These are phyloP conservation scores for Thamnidium elegans DNA, from an alignment of 192 early-diverging fungal genomes.

Conservation along the genomic window DNA sequence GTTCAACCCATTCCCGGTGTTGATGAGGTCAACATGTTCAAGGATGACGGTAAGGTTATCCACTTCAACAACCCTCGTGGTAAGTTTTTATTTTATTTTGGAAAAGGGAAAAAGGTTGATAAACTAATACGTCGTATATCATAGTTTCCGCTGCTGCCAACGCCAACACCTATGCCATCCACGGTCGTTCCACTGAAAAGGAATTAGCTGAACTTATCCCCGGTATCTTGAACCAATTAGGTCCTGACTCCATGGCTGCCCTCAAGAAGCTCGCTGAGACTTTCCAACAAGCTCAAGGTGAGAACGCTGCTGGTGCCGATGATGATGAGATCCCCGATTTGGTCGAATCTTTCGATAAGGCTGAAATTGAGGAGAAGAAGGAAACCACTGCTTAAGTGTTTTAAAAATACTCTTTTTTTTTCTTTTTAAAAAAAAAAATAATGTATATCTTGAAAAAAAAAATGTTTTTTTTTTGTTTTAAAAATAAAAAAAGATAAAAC, in stretches of 20 bases:
- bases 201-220: constrained; percentile 80
- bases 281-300: constrained; percentile 69
- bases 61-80: constrained; percentile 89
- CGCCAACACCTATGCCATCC: constrained; percentile 95
- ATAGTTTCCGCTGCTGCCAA: constrained; percentile 75
- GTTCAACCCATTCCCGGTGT: constrained; percentile 81
- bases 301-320: constrained; percentile 45
- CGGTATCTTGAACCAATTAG: constrained; percentile 80
- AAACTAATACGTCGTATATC: background rate
- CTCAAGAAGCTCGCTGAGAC: constrained; percentile 86
- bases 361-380: constrained; percentile 46
- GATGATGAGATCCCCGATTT: constrained; percentile 97
- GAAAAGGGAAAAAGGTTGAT: background rate
- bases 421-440: too few relatives aligned
- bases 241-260: constrained; percentile 84
- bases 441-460: too few relatives aligned
- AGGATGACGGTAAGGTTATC: constrained; percentile 86
- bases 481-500: too few relatives aligned
- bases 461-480: too few relatives aligned
- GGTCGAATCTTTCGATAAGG: constrained; percentile 69
- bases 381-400: constrained; percentile 21
- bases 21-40: constrained; percentile 99
- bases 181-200: constrained; percentile 79
- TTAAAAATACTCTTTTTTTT: too few relatives aligned
- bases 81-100: too few relatives aligned